phyloP scores from a whole-genome alignment of 306 rosid species.

The Prosopis cineraria region DNA sequence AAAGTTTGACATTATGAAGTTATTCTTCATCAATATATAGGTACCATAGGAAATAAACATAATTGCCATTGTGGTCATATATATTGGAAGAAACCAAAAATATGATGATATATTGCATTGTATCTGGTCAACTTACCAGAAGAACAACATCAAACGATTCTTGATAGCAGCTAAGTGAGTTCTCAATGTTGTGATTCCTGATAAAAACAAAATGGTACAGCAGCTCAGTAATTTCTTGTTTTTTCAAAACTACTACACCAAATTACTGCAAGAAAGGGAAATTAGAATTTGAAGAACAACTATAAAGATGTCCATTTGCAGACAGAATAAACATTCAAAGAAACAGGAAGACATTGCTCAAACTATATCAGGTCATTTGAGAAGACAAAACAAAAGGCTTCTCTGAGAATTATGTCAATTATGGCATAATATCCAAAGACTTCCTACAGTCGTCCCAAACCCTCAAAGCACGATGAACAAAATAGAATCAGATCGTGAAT shows the following conservation, averaged over 20 bases:
- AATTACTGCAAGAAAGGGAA: neutral
- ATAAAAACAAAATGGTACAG: constrained; percentile 23
- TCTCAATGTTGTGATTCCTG: constrained; percentile 81
- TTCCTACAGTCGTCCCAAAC: neutral
- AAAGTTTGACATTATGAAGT: neutral
- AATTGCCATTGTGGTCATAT: constrained; percentile 8
- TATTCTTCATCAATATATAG: neutral
- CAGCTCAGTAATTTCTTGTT: neutral
- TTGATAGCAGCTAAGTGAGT: constrained; percentile 68
- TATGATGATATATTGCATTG: neutral
- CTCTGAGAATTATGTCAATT: neutral
- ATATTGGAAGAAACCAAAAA: constrained; percentile 24
- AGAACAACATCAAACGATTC: constrained; percentile 80
- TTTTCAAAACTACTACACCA: neutral
- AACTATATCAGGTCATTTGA: neutral
- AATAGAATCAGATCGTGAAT: neutral
- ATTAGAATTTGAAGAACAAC: neutral
- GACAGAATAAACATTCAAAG: neutral
- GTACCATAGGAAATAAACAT: neutral
- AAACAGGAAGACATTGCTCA: neutral
- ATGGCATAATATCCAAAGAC: too few relatives aligned
- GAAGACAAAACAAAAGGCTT: neutral
- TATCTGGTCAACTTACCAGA: constrained; percentile 60
- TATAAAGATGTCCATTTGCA: neutral
- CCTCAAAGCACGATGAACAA: neutral